phyloP scores from a whole-genome alignment of 2,329 filamentous ascomycete genomes.

The Metarhizium rileyi region DNA sequence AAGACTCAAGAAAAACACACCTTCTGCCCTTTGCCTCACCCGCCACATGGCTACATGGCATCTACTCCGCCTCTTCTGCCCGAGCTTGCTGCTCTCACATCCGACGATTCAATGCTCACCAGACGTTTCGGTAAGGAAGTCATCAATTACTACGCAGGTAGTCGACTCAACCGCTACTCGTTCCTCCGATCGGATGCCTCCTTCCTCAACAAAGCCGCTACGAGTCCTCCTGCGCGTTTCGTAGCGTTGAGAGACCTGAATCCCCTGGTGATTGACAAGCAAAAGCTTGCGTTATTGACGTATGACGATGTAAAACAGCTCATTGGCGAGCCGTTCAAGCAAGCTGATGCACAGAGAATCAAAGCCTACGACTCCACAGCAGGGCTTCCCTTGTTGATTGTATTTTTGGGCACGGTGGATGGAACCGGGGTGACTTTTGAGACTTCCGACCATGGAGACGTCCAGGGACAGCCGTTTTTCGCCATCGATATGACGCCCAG shows the following conservation, averaged over 20 bases:
- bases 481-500: conserved; percentile 79
- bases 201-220: conserved; percentile 62
- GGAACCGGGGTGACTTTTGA: conserved; percentile 20
- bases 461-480: conserved; percentile 76
- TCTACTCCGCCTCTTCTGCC: conserved; percentile 26
- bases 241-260: conserved; percentile 70
- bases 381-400: conserved; percentile 52
- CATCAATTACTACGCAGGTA: conserved; percentile 76
- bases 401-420: conserved; percentile 82
- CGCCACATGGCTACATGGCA: conserved; percentile 25
- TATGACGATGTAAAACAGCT: conserved; percentile 61
- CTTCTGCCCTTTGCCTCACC: not conserved
- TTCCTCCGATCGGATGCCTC: conserved; percentile 62
- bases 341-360: conserved; percentile 63
- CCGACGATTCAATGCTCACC: conserved; percentile 57
- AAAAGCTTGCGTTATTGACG: conserved; percentile 57
- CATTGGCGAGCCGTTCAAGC: conserved; percentile 64
- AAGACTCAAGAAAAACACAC: not conserved
- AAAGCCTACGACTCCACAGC: conserved; percentile 63
- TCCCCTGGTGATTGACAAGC: conserved; percentile 51
- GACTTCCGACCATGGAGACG: conserved; percentile 49
- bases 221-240: conserved; percentile 58
- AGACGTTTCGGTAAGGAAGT: conserved; percentile 71
- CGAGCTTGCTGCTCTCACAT: conserved; percentile 32
- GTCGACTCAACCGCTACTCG: conserved; percentile 67